Conservation (phyloP, 2,329 filamentous ascomycete species). For the Sclerotinia spermophila region DNA sequence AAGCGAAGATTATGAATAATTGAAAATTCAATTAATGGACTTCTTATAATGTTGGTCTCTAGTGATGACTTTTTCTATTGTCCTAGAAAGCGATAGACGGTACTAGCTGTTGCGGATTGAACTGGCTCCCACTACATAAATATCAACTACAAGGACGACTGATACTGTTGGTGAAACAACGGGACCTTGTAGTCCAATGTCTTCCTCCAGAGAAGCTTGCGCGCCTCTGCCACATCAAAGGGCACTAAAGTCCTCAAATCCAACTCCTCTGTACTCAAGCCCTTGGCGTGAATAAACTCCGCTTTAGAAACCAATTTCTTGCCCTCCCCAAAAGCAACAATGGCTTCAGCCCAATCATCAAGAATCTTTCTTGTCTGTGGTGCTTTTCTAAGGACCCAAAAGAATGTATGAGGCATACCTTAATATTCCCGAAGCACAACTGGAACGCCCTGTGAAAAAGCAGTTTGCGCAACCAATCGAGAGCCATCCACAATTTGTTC, state of each 20-base stretch:
- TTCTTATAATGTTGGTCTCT: neutral
- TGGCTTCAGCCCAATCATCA: neutral
- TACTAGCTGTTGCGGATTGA: neutral
- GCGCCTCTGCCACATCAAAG: neutral
- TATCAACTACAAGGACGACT: neutral
- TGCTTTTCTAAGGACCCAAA: neutral
- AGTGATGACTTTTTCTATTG: neutral
- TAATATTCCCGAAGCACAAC: neutral
- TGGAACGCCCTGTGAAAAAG: neutral
- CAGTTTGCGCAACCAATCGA: neutral
- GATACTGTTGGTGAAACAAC: neutral
- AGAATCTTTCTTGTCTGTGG: neutral
- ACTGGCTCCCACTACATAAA: neutral
- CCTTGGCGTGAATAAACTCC: neutral
- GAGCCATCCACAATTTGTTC: conserved; percentile 13
- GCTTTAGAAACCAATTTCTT: neutral
- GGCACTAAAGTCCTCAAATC: neutral
- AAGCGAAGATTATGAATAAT: neutral
- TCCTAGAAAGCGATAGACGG: neutral
- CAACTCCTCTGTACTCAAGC: neutral
- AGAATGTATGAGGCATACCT: conserved; percentile 13
- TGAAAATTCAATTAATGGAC: neutral
- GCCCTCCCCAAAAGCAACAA: neutral
- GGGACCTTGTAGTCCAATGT: neutral
- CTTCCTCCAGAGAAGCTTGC: neutral